A percentile compares a stretch with the other conserved stretches of the same genome.
These are phyloP conservation scores for Naganishia sp. DNA, from an alignment of 1,284 basidiomycete species.

Conservation along the genomic window DNA sequence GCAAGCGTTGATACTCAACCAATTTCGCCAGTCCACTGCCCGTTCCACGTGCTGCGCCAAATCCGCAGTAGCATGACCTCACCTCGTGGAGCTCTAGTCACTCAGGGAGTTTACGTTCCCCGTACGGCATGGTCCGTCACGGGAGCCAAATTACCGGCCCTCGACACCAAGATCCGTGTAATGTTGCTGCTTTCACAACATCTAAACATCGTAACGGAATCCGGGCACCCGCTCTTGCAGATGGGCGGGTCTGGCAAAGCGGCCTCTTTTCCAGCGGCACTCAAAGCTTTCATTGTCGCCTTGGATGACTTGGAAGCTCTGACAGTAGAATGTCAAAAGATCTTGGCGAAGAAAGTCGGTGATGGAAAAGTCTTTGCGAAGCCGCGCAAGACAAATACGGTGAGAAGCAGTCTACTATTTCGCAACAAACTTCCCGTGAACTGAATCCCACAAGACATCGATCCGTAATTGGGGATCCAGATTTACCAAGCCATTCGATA, in stretches of 20 bases:
- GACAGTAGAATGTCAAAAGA: slow-evolving; percentile 80
- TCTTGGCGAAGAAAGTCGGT: slow-evolving; percentile 85
- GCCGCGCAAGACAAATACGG: slow-evolving; percentile 14
- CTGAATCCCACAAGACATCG: slow-evolving; percentile 33
- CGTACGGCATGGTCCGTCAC: slow-evolving; percentile 86
- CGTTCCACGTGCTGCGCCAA: slow-evolving; percentile 85
- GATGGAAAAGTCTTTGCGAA: slow-evolving; percentile 10
- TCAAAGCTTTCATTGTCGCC: slow-evolving; percentile 59
- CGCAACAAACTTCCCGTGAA: too few species aligned
- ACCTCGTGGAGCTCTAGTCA: slow-evolving; percentile 83
- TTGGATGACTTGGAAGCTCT: slow-evolving; percentile 77
- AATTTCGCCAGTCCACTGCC: slow-evolving; percentile 70
- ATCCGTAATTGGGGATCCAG: slow-evolving; percentile 71
- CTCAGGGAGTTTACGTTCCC: slow-evolving; percentile 81
- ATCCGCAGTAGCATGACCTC: slow-evolving; percentile 76
- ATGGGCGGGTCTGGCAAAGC: slow-evolving; percentile 55
- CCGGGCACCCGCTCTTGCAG: not conserved
- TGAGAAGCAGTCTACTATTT: not conserved
- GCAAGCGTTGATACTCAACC: slow-evolving; percentile 57
- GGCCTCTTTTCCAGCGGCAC: slow-evolving; percentile 62
- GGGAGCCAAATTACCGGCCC: slow-evolving; percentile 75
- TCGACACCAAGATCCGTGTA: slow-evolving; percentile 81
- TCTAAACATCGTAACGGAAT: not conserved
- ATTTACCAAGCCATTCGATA: slow-evolving; percentile 78
- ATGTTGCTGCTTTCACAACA: slow-evolving; percentile 29